phyloP scores from a whole-genome alignment of 164 flowering plant species.

The Buxus sempervirens region DNA sequence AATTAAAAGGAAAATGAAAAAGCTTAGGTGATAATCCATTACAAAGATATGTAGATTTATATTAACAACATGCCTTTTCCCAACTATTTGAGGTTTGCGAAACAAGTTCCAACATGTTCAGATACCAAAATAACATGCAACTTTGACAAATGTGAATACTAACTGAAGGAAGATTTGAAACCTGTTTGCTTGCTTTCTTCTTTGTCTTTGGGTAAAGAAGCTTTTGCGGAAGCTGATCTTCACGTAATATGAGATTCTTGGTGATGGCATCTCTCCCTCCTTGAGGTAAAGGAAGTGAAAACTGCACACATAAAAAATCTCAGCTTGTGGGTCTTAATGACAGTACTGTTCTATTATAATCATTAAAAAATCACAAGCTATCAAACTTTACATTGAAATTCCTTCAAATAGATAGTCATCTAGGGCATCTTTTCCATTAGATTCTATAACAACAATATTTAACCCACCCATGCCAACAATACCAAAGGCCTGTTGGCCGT shows the following conservation, averaged over 20 bases:
- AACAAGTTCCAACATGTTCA: too few species aligned
- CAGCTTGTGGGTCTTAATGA: not conserved
- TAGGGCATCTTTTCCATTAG: too few species aligned
- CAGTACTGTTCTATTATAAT: too few species aligned
- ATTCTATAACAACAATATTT: too few species aligned
- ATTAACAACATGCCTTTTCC: too few species aligned
- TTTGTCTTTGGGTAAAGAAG: conserved; percentile 68
- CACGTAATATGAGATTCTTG: conserved; percentile 80
- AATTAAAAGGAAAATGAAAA: not conserved
- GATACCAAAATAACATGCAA: not conserved
- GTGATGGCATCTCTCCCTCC: conserved; percentile 92
- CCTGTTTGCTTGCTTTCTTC: conserved; percentile 68
- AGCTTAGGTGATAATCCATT: not conserved
- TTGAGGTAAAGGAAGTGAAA: conserved; percentile 86
- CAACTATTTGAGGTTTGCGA: too few species aligned
- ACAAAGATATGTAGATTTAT: not conserved
- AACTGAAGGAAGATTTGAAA: conserved; percentile 13
- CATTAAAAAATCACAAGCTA: too few species aligned
- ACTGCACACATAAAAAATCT: conserved; percentile 41
- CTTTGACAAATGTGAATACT: not conserved
- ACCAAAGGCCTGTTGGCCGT: too few species aligned
- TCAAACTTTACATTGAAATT: too few species aligned
- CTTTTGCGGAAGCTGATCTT: conserved; percentile 94
- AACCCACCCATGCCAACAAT: too few species aligned
- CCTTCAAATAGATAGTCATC: too few species aligned